phyloP scores from a whole-genome alignment of 345 rosid species.

The Excoecaria cochinchinensis region DNA sequence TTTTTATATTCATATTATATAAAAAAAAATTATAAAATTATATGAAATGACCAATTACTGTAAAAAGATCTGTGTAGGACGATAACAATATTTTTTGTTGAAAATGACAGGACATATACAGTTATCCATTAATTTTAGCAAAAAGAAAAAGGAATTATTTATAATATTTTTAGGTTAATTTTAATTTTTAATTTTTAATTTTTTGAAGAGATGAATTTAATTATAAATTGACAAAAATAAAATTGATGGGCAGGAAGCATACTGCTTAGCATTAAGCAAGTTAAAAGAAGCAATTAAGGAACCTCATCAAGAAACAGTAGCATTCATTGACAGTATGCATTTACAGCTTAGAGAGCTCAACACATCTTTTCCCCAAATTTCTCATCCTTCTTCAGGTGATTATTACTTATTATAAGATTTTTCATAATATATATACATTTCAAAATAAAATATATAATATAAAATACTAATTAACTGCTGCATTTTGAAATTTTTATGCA shows the following conservation, averaged over 20 bases:
- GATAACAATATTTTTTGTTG: background rate
- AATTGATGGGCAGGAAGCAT: slow-evolving; percentile 43
- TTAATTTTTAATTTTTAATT: too few relatives aligned
- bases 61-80: background rate
- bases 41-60: background rate
- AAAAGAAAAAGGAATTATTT: too few relatives aligned
- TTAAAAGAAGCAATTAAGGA: slow-evolving; percentile 55
- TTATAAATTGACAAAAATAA: background rate
- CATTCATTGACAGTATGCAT: slow-evolving; percentile 52
- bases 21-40: too few relatives aligned
- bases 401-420: too few relatives aligned
- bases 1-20: too few relatives aligned
- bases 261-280: slow-evolving; percentile 43
- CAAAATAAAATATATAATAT: too few relatives aligned
- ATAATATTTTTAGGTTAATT: too few relatives aligned
- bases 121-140: background rate
- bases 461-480: background rate
- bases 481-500: background rate
- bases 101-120: slow-evolving; percentile 13
- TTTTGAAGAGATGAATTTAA: background rate
- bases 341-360: slow-evolving; percentile 43
- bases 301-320: slow-evolving; percentile 48
- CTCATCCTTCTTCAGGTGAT: background rate
- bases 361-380: slow-evolving; percentile 8
- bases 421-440: background rate